phyloP scores from a whole-genome alignment of 257 asterid genomes.

The Anisodus acutangulus region DNA sequence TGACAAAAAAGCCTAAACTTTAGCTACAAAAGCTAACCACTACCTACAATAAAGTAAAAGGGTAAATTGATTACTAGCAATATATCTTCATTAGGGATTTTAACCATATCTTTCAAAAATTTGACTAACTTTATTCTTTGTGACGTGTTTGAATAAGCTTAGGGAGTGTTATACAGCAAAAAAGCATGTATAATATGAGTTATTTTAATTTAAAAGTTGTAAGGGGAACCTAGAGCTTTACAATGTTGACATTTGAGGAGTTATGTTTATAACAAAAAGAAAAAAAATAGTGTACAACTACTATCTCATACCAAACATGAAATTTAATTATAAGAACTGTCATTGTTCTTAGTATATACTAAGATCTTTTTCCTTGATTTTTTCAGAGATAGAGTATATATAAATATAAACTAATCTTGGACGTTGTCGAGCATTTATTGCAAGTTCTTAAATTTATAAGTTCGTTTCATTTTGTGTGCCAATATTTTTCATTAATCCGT shows the following conservation, averaged over 20 bases:
- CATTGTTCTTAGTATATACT: too few species aligned
- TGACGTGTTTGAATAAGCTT: too few species aligned
- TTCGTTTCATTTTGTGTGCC: too few species aligned
- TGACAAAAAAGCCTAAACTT: neutral
- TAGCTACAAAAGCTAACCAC: neutral
- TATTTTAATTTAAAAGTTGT: neutral
- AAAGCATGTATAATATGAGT: neutral
- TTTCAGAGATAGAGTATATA: too few species aligned
- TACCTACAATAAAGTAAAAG: neutral
- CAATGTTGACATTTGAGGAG: neutral
- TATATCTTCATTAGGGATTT: conserved; percentile 9
- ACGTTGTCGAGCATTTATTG: too few species aligned
- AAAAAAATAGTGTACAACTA: neutral
- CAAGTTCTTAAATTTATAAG: too few species aligned
- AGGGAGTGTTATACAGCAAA: neutral
- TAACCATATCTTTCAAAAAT: neutral
- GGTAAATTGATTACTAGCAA: neutral
- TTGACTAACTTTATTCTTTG: too few species aligned
- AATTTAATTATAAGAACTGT: too few species aligned
- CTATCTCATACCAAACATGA: neutral
- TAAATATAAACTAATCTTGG: too few species aligned
- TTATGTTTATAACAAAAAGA: neutral
- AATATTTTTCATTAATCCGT: too few species aligned
- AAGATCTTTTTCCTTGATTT: too few species aligned
- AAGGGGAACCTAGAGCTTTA: neutral